A percentile compares a stretch with the other conserved stretches of the same genome.
phyloP scores from a whole-genome alignment of 2,329 filamentous ascomycete genomes.

The Gnomoniopsis smithogilvyi region DNA sequence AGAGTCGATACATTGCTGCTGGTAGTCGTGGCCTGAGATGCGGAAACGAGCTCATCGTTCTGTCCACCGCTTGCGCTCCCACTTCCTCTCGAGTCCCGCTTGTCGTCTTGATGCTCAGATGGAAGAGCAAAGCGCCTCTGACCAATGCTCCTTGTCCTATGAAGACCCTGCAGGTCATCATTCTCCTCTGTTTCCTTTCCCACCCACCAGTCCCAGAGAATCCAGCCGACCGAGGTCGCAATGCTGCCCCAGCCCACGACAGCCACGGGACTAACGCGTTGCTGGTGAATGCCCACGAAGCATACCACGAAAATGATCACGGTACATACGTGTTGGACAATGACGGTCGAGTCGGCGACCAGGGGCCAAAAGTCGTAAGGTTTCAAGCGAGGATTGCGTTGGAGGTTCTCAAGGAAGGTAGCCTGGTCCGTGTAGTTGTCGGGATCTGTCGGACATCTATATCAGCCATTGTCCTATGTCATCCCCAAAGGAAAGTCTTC shows the following conservation, averaged over 20 bases:
- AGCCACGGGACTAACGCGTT: slow-evolving; percentile 83
- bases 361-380: slow-evolving; percentile 98
- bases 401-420: slow-evolving; percentile 93
- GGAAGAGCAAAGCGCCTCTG: slow-evolving; percentile 24
- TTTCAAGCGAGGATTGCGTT: slow-evolving; percentile 87
- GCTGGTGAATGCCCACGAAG: slow-evolving; percentile 85
- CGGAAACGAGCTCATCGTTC: slow-evolving; percentile 10
- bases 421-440: slow-evolving; percentile 98
- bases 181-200: slow-evolving; percentile 57
- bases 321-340: slow-evolving; percentile 94
- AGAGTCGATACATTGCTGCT: slow-evolving; percentile 25
- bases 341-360: slow-evolving; percentile 91
- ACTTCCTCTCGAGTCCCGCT: slow-evolving; percentile 20
- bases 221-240: slow-evolving; percentile 82
- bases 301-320: slow-evolving; percentile 93
- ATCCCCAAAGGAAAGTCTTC: no score
- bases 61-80: slow-evolving; percentile 23
- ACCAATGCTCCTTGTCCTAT: slow-evolving; percentile 34
- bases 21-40: slow-evolving; percentile 11
- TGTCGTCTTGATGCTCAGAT: slow-evolving; percentile 20
- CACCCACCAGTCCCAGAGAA: slow-evolving; percentile 89
- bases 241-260: slow-evolving; percentile 83
- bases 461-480: not conserved
- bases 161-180: slow-evolving; percentile 39
- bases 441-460: slow-evolving; percentile 60